Evolutionary conservation across 2,329 filamentous ascomycete species (phyloP), one percentile per base, ranked within the genome.

Genomic region (Pezicula neosporulosa): DNA sequence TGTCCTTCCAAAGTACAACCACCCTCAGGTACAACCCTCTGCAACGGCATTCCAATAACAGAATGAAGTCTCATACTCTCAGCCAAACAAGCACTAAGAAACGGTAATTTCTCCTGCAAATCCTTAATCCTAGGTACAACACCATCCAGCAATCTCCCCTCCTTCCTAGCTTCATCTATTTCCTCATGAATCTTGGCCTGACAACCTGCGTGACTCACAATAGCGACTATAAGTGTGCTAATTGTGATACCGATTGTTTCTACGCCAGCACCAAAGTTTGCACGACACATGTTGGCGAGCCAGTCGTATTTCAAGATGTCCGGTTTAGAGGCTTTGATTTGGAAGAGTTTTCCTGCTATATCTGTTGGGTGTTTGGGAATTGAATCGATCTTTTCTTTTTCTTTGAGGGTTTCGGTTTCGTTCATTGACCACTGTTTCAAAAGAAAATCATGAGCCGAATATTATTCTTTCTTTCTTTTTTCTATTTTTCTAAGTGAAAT

Each of bases 1-100:
- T 56, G 36, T 1, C 64, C 66, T 2, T 58, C 55, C 5, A 67
- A 50, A 10, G 48, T 56, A 2, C 47, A 46, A 3, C 63, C 63
- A 24, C 52, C 60, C 42, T 57, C 41, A 1, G 55, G 56, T 0
- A 77, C 74, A 1, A 70, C 59, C 1, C 77, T 71, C 45, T 74
- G 69, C 1, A 80, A 59, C 1, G 70, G 62, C 39, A 76, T 64
- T 1, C 70, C 71, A 2, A 73, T 63, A 1, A 69, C 68, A 6
- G 75, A 72, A 52, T 78, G 73, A 2, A 78, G 53, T 4, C 77
- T 68, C 57, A 77, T 66, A 1, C 68, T 66, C 56, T 80, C 77
- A 28, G 70, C 72, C 21, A 80, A 66, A 13, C 76, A 71, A 1
- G 76, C 74, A 47, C 73, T 66, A 4, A 80, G 65, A 52, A 76